Conservation (phyloP, 768 basidiomycete genomes). For the Termitomyces sp. region DNA sequence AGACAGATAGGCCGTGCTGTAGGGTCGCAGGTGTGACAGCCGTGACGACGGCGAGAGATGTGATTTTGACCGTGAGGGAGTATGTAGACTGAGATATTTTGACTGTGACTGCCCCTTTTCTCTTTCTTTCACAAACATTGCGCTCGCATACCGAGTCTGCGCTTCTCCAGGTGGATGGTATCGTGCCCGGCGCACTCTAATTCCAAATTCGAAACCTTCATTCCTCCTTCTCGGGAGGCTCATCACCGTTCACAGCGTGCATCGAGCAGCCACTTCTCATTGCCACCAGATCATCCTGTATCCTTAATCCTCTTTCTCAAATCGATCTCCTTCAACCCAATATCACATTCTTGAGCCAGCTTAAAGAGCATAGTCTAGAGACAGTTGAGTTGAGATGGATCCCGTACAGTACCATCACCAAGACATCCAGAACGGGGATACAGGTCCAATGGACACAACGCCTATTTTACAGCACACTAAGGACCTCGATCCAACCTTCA, state of each 20-base stretch:
- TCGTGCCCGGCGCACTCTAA: constrained; percentile 3
- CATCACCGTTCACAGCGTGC: constrained; percentile 10
- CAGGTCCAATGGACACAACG: constrained; percentile 31
- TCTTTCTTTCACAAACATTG: not conserved
- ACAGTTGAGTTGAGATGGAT: constrained; percentile 16
- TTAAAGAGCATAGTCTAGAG: constrained; percentile 6
- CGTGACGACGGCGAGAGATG: constrained; percentile 16
- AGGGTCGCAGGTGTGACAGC: constrained; percentile 17
- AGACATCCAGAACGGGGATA: constrained; percentile 22
- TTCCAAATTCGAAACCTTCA: constrained; percentile 5
- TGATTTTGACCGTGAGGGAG: constrained; percentile 13
- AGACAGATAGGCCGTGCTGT: constrained; percentile 1
- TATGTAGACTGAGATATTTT: not conserved
- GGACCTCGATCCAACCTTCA: constrained; percentile 20
- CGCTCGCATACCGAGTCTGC: not conserved
- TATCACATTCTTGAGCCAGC: constrained; percentile 11
- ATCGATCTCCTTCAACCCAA: constrained; percentile 20
- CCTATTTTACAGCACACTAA: constrained; percentile 23
- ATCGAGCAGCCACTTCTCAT: constrained; percentile 8
- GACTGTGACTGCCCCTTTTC: constrained; percentile 2
- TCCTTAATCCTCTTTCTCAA: constrained; percentile 14
- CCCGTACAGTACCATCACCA: constrained; percentile 28
- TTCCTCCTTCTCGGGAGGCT: constrained; percentile 5
- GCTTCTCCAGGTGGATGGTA: not conserved
- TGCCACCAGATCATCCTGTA: constrained; percentile 14